These are phyloP conservation scores for Penicillium cataractarum DNA, from an alignment of 495 filamentous ascomycete species.

Conservation along the genomic window DNA sequence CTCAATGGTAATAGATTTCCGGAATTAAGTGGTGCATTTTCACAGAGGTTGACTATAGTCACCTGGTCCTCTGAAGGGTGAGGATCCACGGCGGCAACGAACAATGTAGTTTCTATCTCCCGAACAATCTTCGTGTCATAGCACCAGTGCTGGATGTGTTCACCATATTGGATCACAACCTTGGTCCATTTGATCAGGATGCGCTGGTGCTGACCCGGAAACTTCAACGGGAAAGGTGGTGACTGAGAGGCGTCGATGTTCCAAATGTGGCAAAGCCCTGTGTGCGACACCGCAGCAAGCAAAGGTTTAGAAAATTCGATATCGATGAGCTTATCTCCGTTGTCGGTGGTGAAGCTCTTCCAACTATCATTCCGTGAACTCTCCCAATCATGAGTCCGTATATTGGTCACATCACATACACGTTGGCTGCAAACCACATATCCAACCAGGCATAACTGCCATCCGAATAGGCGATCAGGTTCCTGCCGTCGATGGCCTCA, in stretches of 20 bases:
- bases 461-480: slow-evolving; percentile 25
- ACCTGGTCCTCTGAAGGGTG: slow-evolving; percentile 16
- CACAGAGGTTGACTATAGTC: background rate
- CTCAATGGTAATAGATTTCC: too few species aligned
- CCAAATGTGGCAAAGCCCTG: slow-evolving; percentile 40
- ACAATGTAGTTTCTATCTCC: slow-evolving; percentile 5
- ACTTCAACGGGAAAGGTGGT: slow-evolving; percentile 26
- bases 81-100: slow-evolving; percentile 1
- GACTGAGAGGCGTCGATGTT: slow-evolving; percentile 26
- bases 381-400: too few species aligned
- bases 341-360: slow-evolving; percentile 30
- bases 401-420: too few species aligned
- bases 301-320: slow-evolving; percentile 27
- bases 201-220: background rate
- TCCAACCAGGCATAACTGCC: slow-evolving; percentile 32
- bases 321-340: slow-evolving; percentile 28
- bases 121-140: slow-evolving; percentile 22
- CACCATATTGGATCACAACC: slow-evolving; percentile 20
- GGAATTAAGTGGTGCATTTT: too few species aligned
- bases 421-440: too few species aligned
- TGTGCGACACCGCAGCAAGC: slow-evolving; percentile 30
- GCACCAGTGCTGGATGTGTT: slow-evolving; percentile 31
- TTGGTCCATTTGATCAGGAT: slow-evolving; percentile 23
- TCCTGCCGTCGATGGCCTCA: background rate
- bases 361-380: too few species aligned